Conservation (phyloP, 805 yeast genomes). For the Monosporozyma servazzii region DNA sequence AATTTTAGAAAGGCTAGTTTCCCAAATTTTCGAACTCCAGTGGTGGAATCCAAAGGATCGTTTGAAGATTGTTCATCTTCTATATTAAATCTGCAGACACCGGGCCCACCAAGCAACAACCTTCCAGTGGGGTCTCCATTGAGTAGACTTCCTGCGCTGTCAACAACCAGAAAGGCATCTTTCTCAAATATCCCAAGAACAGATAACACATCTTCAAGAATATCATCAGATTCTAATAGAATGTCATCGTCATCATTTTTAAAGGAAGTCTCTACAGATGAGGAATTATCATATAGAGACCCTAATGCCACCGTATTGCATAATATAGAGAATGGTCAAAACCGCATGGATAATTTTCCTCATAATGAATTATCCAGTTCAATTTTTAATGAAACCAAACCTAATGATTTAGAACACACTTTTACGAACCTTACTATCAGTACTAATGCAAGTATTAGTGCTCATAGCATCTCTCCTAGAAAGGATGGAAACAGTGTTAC, state of each 20-base stretch:
- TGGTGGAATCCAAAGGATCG: conserved; percentile 15
- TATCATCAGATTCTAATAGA: conserved; percentile 3
- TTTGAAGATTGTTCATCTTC: conserved; percentile 28
- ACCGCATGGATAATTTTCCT: neutral
- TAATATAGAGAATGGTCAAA: neutral
- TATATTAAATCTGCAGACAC: conserved; percentile 18
- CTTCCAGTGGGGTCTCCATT: conserved; percentile 1
- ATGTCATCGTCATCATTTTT: neutral
- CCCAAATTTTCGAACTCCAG: conserved; percentile 22
- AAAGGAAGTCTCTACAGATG: neutral
- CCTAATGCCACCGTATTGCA: neutral
- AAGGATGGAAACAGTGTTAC: neutral
- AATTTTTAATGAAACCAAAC: neutral
- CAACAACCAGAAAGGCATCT: conserved; percentile 20
- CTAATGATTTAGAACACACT: neutral
- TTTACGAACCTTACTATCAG: neutral
- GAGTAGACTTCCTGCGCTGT: conserved; percentile 11
- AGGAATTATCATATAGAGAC: neutral
- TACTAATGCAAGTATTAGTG: neutral
- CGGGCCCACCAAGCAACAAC: neutral
- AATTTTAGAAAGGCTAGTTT: conserved; percentile 11
- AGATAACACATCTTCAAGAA: conserved; percentile 8
- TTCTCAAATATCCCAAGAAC: conserved; percentile 11
- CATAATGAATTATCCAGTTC: neutral
- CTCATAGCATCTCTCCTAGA: neutral